Base-by-base conservation (phyloP, 139 green algal genomes). In the Eudorina sp. region DNA sequence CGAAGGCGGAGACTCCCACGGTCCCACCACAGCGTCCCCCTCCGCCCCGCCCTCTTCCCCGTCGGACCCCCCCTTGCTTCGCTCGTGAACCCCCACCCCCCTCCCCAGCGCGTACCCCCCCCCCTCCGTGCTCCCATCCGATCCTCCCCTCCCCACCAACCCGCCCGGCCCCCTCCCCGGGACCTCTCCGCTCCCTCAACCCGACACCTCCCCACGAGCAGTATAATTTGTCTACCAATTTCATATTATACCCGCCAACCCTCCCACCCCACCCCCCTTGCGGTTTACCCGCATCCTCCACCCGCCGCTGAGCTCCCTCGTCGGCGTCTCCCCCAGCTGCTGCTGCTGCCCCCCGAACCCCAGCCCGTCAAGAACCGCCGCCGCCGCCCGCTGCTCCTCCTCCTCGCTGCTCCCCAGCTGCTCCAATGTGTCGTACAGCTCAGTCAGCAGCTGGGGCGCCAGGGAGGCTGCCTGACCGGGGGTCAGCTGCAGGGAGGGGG, bases 271-370 rank as follows among this genome's bases (percentile, higher is more conserved):
- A 19, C 13, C 58, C 21, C 58, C 29, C 58, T 8, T 23, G 31
- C 51, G 16, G 51, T 13, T 25, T 53, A 84, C 88, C 1, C 92
- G 78, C 89, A 94, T 94, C 34, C 90, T 85, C 93, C 93, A 95
- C 3, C 93, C 93, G 36, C 93, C 93, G 70, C 85, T 91, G 11
- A 96, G 92, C 34, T 74, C 31, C 6, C 19, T 8, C 11, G 93
- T 92, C 29, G 89, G 80, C 46, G 16, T 41, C 3, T 90, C 80
- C 7, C 36, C 11, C 88, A 90, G 87, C 76, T 86, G 78, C 45
- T 90, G 88, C 70, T 86, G 78, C 45, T 53, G 55, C 43, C 45
- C 31, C 1, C 55, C 74, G 58, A 96, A 94, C 16, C 90, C 88
- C 48, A 95, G 89, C 4, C 93, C 90, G 8, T 70, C 62, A 25